Evolutionary conservation across 192 early-diverging fungal genomes (phyloP).

Genomic region (Rhizophagus clarus): DNA sequence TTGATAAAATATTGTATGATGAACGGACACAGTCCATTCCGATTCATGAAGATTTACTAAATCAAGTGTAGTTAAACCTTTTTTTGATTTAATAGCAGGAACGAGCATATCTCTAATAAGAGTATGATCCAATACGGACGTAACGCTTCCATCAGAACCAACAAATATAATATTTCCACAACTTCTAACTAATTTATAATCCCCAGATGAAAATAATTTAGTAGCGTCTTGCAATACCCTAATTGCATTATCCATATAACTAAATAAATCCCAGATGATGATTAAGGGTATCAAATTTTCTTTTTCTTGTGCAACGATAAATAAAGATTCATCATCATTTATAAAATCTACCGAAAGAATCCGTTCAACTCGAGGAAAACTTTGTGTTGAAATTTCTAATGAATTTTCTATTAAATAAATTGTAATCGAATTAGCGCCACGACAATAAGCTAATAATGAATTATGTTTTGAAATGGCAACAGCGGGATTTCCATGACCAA

Average conservation of each 20-base stretch:
- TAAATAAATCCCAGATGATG: conserved; percentile 19
- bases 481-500: conserved; percentile 10
- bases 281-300: neutral
- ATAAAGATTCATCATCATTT: conserved; percentile 19
- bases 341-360: conserved; percentile 13
- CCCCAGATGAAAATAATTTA: neutral
- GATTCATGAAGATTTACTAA: neutral
- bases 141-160: neutral
- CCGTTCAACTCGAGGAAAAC: neutral
- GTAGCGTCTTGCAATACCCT: neutral
- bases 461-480: conserved; percentile 6
- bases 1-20: conserved; percentile 4
- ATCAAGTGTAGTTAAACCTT: neutral
- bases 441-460: conserved; percentile 5
- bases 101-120: neutral
- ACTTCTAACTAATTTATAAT: neutral
- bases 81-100: neutral
- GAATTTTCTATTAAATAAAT: conserved; percentile 22
- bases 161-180: neutral
- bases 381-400: neutral
- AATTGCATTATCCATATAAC: neutral
- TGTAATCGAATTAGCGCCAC: neutral
- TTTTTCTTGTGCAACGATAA: conserved; percentile 9
- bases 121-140: neutral
- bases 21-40: neutral